Percentiles rank a stretch among this genome's conserved stretches.
phyloP scores from a whole-genome alignment of 495 filamentous ascomycete species.

The Aspergillus kassunensis region DNA sequence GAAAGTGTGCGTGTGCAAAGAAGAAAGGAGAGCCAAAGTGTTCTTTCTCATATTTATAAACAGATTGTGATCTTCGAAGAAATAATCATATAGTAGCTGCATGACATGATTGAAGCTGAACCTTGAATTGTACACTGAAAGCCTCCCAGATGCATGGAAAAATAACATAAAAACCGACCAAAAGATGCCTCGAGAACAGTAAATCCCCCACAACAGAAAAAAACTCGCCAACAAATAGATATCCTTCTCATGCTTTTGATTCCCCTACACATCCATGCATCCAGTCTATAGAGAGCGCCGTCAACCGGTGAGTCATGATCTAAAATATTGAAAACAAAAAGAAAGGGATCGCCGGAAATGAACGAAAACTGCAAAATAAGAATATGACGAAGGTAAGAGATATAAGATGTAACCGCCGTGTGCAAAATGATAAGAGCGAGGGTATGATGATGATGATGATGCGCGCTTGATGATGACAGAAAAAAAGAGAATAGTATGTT shows the following conservation, averaged over 20 bases:
- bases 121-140: slow-evolving; percentile 23
- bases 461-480: neutral
- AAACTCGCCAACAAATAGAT: too few relatives aligned
- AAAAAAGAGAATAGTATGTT: too few relatives aligned
- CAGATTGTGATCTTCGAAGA: neutral
- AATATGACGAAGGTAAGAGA: slow-evolving; percentile 3
- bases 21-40: too few relatives aligned
- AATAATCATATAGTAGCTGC: slow-evolving; percentile 11
- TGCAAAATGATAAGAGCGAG: slow-evolving; percentile 13
- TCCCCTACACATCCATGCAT: slow-evolving; percentile 24
- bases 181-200: slow-evolving; percentile 30
- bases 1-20: too few relatives aligned
- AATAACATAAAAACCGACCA: slow-evolving; percentile 26
- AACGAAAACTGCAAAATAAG: slow-evolving; percentile 8
- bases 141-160: slow-evolving; percentile 43
- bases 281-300: slow-evolving; percentile 27
- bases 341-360: slow-evolving; percentile 6
- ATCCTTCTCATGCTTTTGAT: slow-evolving; percentile 21
- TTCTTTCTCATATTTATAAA: too few relatives aligned
- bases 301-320: slow-evolving; percentile 23
- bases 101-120: neutral
- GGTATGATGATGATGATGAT: neutral
- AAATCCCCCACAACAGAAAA: slow-evolving; percentile 15
- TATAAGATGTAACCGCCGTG: slow-evolving; percentile 5
- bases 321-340: slow-evolving; percentile 15